Percentiles rank a stretch among this genome's conserved stretches.
Evolutionary conservation across 2,329 filamentous ascomycete genomes (phyloP).

Genomic region (Sclerotinia spermophila): DNA sequence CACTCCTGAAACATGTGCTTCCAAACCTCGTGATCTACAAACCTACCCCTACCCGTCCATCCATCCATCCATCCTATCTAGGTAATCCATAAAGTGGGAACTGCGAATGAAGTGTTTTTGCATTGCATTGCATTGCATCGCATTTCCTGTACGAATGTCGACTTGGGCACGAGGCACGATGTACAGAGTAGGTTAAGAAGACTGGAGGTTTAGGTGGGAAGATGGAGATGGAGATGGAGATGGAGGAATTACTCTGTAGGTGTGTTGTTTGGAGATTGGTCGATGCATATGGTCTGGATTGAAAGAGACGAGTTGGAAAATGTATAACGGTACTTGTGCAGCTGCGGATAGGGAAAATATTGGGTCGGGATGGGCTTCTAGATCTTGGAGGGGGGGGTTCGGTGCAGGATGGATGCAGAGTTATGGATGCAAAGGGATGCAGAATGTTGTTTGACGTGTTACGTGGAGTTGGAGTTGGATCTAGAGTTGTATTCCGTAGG

Average conservation of each 20-base stretch:
- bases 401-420: too few relatives aligned
- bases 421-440: not conserved
- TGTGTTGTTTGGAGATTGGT: too few relatives aligned
- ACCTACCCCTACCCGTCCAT: not conserved
- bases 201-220: too few relatives aligned
- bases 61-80: not conserved
- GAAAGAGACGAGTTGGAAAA: too few relatives aligned
- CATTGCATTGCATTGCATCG: too few relatives aligned
- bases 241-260: too few relatives aligned
- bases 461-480: not conserved
- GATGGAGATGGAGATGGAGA: too few relatives aligned
- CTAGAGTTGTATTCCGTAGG: too few relatives aligned
- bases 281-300: not conserved
- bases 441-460: conserved; percentile 10
- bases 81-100: too few relatives aligned
- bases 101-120: too few relatives aligned
- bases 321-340: not conserved
- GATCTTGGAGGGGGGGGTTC: not conserved
- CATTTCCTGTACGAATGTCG: not conserved
- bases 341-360: not conserved
- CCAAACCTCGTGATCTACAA: not conserved
- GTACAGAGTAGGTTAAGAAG: too few relatives aligned
- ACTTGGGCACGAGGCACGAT: too few relatives aligned
- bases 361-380: not conserved
- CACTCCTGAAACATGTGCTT: not conserved